phyloP scores from a whole-genome alignment of 306 rosid species.

The Albizia julibrissin region DNA sequence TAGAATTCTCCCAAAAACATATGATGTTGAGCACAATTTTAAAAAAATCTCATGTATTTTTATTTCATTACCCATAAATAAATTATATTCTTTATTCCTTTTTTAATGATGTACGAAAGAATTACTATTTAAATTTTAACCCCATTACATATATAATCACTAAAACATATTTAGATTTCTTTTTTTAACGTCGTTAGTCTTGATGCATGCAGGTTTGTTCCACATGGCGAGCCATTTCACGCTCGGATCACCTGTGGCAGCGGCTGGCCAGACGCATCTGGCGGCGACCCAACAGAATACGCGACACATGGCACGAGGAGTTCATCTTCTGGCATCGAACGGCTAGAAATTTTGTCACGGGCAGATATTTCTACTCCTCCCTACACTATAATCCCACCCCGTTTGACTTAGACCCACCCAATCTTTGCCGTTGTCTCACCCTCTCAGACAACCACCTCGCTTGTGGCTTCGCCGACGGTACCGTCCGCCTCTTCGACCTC shows the following conservation, averaged over 20 bases:
- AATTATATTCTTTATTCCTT: no score
- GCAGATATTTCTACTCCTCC: conserved; percentile 20
- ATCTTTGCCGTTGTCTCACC: conserved; percentile 68
- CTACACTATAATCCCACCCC: conserved; percentile 41
- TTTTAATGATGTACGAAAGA: background rate
- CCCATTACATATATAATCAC: no score
- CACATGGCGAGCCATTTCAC: conserved; percentile 76
- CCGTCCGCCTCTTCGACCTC: conserved; percentile 67
- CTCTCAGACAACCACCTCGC: conserved; percentile 68
- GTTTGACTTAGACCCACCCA: conserved; percentile 34
- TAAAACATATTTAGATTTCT: no score
- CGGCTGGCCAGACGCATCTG: conserved; percentile 55
- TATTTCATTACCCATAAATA: no score
- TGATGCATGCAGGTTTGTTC: conserved; percentile 68
- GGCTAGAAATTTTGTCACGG: conserved; percentile 47
- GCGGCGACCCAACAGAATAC: conserved; percentile 49
- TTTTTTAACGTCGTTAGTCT: background rate
- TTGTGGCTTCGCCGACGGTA: conserved; percentile 77
- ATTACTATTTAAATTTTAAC: no score
- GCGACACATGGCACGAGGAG: conserved; percentile 67
- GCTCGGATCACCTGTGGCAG: conserved; percentile 66
- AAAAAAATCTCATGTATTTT: no score
- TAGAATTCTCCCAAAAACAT: no score
- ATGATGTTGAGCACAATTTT: no score
- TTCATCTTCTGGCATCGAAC: conserved; percentile 70